phyloP scores from a whole-genome alignment of 345 rosid genomes.

The Leavenworthia alabamica region DNA sequence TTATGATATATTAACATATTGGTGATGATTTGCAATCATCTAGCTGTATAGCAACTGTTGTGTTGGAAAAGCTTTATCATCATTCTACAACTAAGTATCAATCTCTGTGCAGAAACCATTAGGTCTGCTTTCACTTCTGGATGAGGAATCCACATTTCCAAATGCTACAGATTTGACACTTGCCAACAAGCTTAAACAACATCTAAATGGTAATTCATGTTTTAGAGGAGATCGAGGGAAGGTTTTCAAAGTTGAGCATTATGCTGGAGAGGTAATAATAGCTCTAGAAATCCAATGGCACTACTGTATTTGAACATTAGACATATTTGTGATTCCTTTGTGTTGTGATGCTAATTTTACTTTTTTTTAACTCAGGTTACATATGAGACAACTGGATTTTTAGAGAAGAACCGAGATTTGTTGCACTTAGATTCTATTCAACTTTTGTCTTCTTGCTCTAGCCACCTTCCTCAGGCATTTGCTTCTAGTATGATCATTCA shows the following conservation, averaged over 20 bases:
- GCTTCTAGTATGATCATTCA: conserved; percentile 79
- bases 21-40: too few relatives aligned
- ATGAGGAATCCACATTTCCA: conserved; percentile 96
- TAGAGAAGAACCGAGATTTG: conserved; percentile 94
- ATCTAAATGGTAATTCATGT: conserved; percentile 56
- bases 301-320: not conserved
- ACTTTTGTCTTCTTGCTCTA: conserved; percentile 82
- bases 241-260: conserved; percentile 69
- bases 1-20: not conserved
- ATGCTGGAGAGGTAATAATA: conserved; percentile 94
- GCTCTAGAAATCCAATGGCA: conserved; percentile 1
- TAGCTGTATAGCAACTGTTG: not conserved
- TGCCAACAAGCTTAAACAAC: conserved; percentile 92
- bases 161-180: conserved; percentile 90
- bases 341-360: too few relatives aligned
- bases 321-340: conserved; percentile 8
- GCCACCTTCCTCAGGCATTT: conserved; percentile 78
- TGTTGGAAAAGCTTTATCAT: not conserved
- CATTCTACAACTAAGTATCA: not conserved
- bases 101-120: conserved; percentile 71
- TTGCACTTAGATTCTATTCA: conserved; percentile 85
- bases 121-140: conserved; percentile 80
- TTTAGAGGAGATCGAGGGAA: conserved; percentile 79
- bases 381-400: conserved; percentile 86
- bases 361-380: conserved; percentile 55